Conservation (phyloP, 2,329 filamentous ascomycete genomes). For the Penicillium rolfsii region DNA sequence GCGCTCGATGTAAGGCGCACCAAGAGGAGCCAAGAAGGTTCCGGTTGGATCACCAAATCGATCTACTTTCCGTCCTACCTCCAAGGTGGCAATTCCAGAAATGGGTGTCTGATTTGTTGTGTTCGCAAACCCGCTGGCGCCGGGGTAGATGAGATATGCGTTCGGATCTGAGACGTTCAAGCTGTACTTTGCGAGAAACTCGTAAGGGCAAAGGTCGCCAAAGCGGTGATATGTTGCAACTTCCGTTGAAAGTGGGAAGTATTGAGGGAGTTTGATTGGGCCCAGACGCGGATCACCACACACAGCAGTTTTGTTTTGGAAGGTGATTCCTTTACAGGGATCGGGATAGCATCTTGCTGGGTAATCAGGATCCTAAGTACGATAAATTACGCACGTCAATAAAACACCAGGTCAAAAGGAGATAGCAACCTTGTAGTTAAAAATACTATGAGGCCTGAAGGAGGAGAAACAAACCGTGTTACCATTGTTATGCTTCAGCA, state of each 20-base stretch:
- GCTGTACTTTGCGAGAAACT: constrained; percentile 24
- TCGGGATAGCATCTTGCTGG: constrained; percentile 14
- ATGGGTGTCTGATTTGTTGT: background rate
- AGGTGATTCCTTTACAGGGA: constrained; percentile 16
- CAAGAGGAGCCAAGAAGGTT: background rate
- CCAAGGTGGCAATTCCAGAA: background rate
- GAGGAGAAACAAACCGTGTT: background rate
- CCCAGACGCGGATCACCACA: constrained; percentile 28
- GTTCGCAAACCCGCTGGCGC: background rate
- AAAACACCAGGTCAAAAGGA: background rate
- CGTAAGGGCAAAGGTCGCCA: constrained; percentile 23
- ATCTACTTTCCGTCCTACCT: background rate
- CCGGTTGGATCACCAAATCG: background rate
- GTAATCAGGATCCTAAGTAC: constrained; percentile 12
- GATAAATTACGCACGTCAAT: background rate
- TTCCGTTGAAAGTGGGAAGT: constrained; percentile 24
- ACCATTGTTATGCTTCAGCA: background rate
- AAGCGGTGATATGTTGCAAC: constrained; percentile 28
- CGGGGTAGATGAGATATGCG: background rate
- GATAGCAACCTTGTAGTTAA: background rate
- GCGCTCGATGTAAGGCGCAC: background rate
- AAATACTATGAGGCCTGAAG: background rate
- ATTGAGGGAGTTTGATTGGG: constrained; percentile 18
- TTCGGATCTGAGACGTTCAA: background rate
- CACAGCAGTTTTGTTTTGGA: constrained; percentile 18